These are phyloP conservation scores for Neurospora cerealis DNA, from an alignment of 495 filamentous ascomycete species.

Conservation along the genomic window DNA sequence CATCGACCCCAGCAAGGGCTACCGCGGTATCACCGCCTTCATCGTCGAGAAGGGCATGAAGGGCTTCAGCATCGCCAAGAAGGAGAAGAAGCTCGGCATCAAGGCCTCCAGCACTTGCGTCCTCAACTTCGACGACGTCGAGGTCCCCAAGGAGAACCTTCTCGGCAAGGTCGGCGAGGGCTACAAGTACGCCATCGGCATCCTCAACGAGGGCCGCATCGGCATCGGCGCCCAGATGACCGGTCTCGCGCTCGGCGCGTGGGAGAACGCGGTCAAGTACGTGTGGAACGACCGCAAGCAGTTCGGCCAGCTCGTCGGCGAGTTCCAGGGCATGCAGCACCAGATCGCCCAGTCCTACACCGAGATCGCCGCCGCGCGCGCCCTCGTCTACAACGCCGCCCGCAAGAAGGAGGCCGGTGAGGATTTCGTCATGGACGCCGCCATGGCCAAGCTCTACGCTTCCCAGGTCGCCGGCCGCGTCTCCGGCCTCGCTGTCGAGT, in stretches of 20 bases:
- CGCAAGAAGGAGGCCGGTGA: constrained; percentile 96
- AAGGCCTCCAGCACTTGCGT: constrained; percentile 91
- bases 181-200: constrained; percentile 93
- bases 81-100: constrained; percentile 99
- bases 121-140: constrained; percentile 94
- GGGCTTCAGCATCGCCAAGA: constrained; percentile 95
- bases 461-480: constrained; percentile 89
- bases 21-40: constrained; percentile 95
- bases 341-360: constrained; percentile 95
- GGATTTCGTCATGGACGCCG: constrained; percentile 89
- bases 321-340: constrained; percentile 99
- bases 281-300: constrained; percentile 95
- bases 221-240: constrained; percentile 99
- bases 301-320: constrained; percentile 84
- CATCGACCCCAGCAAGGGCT: constrained; percentile 74
- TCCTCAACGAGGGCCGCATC: constrained; percentile 96
- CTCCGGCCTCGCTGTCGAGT: constrained; percentile 80
- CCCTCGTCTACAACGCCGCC: constrained; percentile 91
- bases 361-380: constrained; percentile 83
- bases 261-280: constrained; percentile 86
- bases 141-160: constrained; percentile 76
- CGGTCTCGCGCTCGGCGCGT: constrained; percentile 86
- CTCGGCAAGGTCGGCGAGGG: constrained; percentile 83
- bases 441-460: constrained; percentile 95
- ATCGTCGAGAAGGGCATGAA: constrained; percentile 82